These are phyloP conservation scores for Monosporozyma unispora DNA, from an alignment of 805 yeast genomes.

Conservation along the genomic window DNA sequence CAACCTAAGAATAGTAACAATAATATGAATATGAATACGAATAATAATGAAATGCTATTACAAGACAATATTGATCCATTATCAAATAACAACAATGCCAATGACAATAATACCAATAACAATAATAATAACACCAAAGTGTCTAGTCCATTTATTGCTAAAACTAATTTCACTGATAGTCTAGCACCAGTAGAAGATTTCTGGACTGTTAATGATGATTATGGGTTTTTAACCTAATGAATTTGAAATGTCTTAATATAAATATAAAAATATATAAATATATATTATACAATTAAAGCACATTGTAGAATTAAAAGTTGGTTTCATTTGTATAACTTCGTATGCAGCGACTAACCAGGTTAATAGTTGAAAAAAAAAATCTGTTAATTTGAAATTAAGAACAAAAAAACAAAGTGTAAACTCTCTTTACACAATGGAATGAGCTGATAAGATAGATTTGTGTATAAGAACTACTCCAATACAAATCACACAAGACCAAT, in stretches of 20 bases:
- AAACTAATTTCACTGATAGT: neutral
- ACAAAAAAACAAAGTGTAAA: too few relatives aligned
- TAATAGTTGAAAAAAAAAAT: too few relatives aligned
- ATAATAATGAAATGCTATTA: neutral
- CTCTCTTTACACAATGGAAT: too few relatives aligned
- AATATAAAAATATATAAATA: neutral
- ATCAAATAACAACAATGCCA: neutral
- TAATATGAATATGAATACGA: conserved; percentile 2
- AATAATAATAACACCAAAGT: neutral
- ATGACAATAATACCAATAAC: neutral
- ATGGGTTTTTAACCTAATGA: conserved; percentile 35
- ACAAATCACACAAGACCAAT: too few relatives aligned
- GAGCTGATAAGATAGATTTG: too few relatives aligned
- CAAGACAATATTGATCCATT: neutral
- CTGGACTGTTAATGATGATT: conserved; percentile 39
- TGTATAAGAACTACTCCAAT: too few relatives aligned
- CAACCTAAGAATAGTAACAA: conserved; percentile 2
- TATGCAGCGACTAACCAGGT: too few relatives aligned
- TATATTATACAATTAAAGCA: neutral
- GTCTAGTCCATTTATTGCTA: neutral
- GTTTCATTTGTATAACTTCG: too few relatives aligned
- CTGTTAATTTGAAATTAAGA: too few relatives aligned
- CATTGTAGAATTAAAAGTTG: neutral
- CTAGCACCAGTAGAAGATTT: conserved; percentile 34
- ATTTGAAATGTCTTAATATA: neutral